Evolutionary conservation across 2,329 filamentous ascomycete genomes (phyloP).

Genomic region (Phaeosphaeriaceae sp.): DNA sequence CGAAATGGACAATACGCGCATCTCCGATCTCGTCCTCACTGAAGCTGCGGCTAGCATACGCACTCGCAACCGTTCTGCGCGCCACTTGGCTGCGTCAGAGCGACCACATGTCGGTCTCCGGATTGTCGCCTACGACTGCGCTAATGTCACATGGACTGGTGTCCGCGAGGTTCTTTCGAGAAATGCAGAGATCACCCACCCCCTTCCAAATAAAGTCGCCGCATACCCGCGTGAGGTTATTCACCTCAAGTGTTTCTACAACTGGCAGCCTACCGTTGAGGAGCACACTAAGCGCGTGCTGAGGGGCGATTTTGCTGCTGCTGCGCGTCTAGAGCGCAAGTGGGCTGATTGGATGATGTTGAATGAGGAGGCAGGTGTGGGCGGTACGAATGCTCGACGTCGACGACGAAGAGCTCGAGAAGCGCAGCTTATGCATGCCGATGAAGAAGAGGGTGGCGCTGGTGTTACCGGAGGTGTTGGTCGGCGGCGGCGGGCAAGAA

Average conservation of each 20-base stretch:
- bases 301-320: conserved; percentile 74
- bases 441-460: conserved; percentile 73
- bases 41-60: conserved; percentile 85
- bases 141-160: conserved; percentile 90
- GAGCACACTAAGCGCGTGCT: conserved; percentile 90
- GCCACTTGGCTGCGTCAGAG: conserved; percentile 36
- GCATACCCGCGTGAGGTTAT: conserved; percentile 81
- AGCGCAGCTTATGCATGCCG: conserved; percentile 78
- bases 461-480: conserved; percentile 47
- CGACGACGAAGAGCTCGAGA: conserved; percentile 79
- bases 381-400: conserved; percentile 68
- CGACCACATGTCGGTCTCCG: conserved; percentile 65
- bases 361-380: conserved; percentile 78
- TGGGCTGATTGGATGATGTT: conserved; percentile 96
- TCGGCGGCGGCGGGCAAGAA: conserved; percentile 54
- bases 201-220: conserved; percentile 42
- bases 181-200: conserved; percentile 75
- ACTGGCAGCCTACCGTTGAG: conserved; percentile 92
- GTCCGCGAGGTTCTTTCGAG: conserved; percentile 84
- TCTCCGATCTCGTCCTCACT: conserved; percentile 83
- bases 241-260: conserved; percentile 89
- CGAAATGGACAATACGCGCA: conserved; percentile 91
- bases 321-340: conserved; percentile 81
- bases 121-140: conserved; percentile 88
- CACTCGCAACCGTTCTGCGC: conserved; percentile 62